Conservation (phyloP, 441 rosid genomes). For the Gossypium aridum region DNA sequence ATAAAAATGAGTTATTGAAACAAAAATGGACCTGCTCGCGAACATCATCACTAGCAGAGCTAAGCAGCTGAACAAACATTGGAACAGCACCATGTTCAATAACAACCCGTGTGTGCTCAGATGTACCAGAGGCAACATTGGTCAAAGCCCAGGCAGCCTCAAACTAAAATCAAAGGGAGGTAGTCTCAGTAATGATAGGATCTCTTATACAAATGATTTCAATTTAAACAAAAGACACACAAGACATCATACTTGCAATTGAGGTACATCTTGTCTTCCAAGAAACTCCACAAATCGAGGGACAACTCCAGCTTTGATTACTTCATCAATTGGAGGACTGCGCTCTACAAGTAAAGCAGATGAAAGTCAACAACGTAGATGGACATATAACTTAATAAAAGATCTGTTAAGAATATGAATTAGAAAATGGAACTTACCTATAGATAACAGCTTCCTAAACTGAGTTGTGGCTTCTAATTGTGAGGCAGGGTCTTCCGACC, state of each 20-base stretch:
- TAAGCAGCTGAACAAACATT: slow-evolving; percentile 16
- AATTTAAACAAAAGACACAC: slow-evolving; percentile 3
- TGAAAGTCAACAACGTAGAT: neutral
- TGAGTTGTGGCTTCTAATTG: slow-evolving; percentile 59
- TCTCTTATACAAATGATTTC: neutral
- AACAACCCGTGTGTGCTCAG: slow-evolving; percentile 18
- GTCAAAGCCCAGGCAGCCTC: slow-evolving; percentile 23
- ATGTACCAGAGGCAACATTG: slow-evolving; percentile 17
- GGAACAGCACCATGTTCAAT: slow-evolving; percentile 20
- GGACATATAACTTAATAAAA: neutral
- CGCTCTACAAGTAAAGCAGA: slow-evolving; percentile 37
- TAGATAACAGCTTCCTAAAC: slow-evolving; percentile 56
- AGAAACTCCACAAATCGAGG: slow-evolving; percentile 73
- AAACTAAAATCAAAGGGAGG: slow-evolving; percentile 5
- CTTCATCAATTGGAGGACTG: slow-evolving; percentile 74
- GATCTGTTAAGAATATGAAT: neutral
- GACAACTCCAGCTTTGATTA: slow-evolving; percentile 58
- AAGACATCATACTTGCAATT: slow-evolving; percentile 40
- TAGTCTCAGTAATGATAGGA: neutral
- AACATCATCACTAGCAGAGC: slow-evolving; percentile 18
- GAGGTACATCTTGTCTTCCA: slow-evolving; percentile 54
- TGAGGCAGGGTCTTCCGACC: slow-evolving; percentile 24
- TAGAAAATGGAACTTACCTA: slow-evolving; percentile 28
- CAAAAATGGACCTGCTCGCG: slow-evolving; percentile 15
- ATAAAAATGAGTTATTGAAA: neutral